phyloP scores from a whole-genome alignment of 2,329 filamentous ascomycete genomes.

The Ceratocystis variospora region DNA sequence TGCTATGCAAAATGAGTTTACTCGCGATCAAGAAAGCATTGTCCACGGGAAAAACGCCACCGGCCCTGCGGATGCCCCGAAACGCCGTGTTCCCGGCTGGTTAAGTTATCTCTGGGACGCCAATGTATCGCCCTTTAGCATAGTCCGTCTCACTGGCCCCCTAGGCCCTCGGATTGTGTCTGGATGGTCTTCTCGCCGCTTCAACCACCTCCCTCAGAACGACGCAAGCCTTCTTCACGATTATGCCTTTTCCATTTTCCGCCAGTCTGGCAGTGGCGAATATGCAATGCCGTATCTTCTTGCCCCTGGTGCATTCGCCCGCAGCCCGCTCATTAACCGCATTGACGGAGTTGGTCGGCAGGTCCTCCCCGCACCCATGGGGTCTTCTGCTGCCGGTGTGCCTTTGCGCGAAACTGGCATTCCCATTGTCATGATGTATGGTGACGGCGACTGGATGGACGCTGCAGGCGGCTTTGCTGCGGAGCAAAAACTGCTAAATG shows the following conservation, averaged over 20 bases:
- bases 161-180: slow-evolving; percentile 84
- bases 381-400: slow-evolving; percentile 22
- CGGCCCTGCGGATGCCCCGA: slow-evolving; percentile 27
- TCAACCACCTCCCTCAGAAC: slow-evolving; percentile 67
- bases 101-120: slow-evolving; percentile 90
- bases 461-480: slow-evolving; percentile 70
- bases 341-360: slow-evolving; percentile 83
- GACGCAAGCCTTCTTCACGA: slow-evolving; percentile 79
- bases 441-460: slow-evolving; percentile 99
- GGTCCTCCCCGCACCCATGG: slow-evolving; percentile 26
- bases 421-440: slow-evolving; percentile 88
- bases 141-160: slow-evolving; percentile 78
- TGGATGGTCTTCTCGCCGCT: slow-evolving; percentile 85
- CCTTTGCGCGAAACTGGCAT: slow-evolving; percentile 46
- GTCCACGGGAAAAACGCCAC: slow-evolving; percentile 27
- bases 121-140: slow-evolving; percentile 86
- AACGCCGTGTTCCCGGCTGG: slow-evolving; percentile 63
- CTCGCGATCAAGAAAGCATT: slow-evolving; percentile 52
- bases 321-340: slow-evolving; percentile 71
- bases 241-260: slow-evolving; percentile 90
- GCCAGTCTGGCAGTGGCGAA: slow-evolving; percentile 80
- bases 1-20: slow-evolving; percentile 63
- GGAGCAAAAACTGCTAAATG: slow-evolving; percentile 61
- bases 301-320: slow-evolving; percentile 82
- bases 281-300: slow-evolving; percentile 88